Evolutionary conservation across 768 basidiomycete species (phyloP).

Genomic region (Russula sp.): DNA sequence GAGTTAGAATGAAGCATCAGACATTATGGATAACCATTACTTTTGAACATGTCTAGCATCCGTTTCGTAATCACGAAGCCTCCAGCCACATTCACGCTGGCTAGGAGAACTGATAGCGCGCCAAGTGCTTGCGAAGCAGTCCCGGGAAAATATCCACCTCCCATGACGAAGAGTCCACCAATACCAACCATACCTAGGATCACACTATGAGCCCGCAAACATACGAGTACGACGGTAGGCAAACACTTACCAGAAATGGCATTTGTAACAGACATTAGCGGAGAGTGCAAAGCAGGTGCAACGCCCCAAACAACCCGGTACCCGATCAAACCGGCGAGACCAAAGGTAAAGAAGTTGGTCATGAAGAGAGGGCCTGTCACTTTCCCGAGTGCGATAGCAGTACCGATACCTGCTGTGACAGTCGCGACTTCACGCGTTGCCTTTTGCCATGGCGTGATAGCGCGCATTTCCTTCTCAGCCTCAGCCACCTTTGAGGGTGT

Average conservation of each 20-base stretch:
- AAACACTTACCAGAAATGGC: constrained; percentile 65
- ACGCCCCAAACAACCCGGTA: constrained; percentile 90
- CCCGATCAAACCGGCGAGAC: constrained; percentile 77
- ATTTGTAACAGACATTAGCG: constrained; percentile 87
- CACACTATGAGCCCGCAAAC: neutral
- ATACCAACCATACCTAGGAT: constrained; percentile 62
- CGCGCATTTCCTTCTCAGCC: constrained; percentile 36
- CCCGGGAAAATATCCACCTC: constrained; percentile 75
- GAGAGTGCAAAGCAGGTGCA: constrained; percentile 80
- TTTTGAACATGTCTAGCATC: constrained; percentile 91
- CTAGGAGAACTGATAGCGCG: constrained; percentile 77
- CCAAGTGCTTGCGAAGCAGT: constrained; percentile 76
- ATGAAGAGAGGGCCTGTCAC: constrained; percentile 77
- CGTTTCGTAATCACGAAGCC: constrained; percentile 87
- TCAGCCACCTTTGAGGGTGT: constrained; percentile 40
- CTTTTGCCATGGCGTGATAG: constrained; percentile 84
- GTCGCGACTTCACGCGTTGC: constrained; percentile 64
- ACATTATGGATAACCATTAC: constrained; percentile 33
- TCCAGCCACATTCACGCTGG: constrained; percentile 82
- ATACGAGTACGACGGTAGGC: neutral
- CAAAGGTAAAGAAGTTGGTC: constrained; percentile 85
- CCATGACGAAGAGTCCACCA: constrained; percentile 87
- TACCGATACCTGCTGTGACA: constrained; percentile 71
- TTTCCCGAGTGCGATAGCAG: constrained; percentile 66
- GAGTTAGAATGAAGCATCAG: neutral